Percentiles rank a stretch among this genome's conserved stretches.
phyloP scores from a whole-genome alignment of 2,329 filamentous ascomycete species.

The Aspergillus fijiensis region DNA sequence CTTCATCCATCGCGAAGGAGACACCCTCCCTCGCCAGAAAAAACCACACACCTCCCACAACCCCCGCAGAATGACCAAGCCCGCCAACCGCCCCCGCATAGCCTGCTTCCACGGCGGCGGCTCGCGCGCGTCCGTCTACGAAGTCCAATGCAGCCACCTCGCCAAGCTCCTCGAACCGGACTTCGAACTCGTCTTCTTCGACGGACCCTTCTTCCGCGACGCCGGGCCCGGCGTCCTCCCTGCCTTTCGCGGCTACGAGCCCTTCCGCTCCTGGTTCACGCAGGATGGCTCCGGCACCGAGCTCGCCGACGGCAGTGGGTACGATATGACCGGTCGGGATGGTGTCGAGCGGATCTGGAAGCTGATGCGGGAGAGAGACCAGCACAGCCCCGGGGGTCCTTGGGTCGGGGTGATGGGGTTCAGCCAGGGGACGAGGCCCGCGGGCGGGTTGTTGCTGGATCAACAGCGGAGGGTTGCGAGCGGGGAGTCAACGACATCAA shows the following conservation, averaged over 20 bases:
- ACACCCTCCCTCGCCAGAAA: not conserved
- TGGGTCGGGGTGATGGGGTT: conserved; percentile 27
- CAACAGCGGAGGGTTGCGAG: conserved; percentile 18
- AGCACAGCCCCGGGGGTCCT: conserved; percentile 5
- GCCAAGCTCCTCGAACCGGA: conserved; percentile 13
- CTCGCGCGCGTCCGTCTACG: conserved; percentile 20
- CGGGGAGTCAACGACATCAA: not conserved
- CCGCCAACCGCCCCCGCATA: conserved; percentile 18
- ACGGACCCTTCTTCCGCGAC: conserved; percentile 18
- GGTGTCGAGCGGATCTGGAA: conserved; percentile 21
- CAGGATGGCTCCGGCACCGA: conserved; percentile 10
- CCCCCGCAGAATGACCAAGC: not conserved
- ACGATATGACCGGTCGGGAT: conserved; percentile 16
- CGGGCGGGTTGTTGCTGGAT: conserved; percentile 21
- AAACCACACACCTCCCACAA: not conserved
- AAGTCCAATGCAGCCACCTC: conserved; percentile 21
- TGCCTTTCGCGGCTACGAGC: conserved; percentile 18
- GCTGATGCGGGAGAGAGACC: conserved; percentile 17
- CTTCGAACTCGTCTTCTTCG: conserved; percentile 23
- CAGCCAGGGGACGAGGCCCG: conserved; percentile 21
- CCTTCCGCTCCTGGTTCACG: conserved; percentile 24
- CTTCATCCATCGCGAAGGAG: not conserved
- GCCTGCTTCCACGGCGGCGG: conserved; percentile 27
- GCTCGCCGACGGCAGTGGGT: conserved; percentile 20
- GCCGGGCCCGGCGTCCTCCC: conserved; percentile 24